Base-by-base conservation (phyloP, 768 basidiomycete genomes). In the Dacryopinax primogenitus region DNA sequence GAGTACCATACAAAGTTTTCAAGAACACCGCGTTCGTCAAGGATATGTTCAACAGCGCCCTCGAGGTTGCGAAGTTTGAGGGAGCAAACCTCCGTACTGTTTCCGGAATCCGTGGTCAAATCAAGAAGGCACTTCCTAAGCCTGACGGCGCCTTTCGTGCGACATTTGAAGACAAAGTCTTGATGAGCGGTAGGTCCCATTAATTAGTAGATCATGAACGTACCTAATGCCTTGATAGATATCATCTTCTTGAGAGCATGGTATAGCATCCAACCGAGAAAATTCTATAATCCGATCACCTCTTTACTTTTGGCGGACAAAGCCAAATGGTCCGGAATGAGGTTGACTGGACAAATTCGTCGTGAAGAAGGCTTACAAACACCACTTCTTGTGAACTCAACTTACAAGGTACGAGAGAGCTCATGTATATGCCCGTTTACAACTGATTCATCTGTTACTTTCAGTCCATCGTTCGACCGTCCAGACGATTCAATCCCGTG, bases 1-100 rank as follows among this genome's bases (percentile, higher is more conserved):
- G 96, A 33, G 82, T 86, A 33, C 96, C 95, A 28, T 92, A 86
- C 78, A 98, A 98, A 81, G 92, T 98, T 67, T 99, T 88, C 82
- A 98, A 97, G 78, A 99, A 99, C 76, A 99, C 96, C 13, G 96
- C 92, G 1, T 99, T 98, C 75, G 78, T 99, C 70, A 92, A 87
- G 79, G 92, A 96, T 71, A 99, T 99, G 96, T 99, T 99, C 78
- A 86, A 77, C 64, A 86, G 84, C 65, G 86, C 92, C 33, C 81
- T 98, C 33, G 96, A 99, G 75, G 93, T 98, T 13, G 93, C 93
- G 65, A 98, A 96, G 75, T 98, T 99, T 70, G 96, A 99, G 74
- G 96, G 96, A 18, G 96, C 96, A n/a, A 92, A 88, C 73, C 84
- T 99, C 65, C 81, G 86, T 66, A 98, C 95, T 0, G 96, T 98